Percentiles rank a stretch among this genome's conserved stretches.
Evolutionary conservation across 805 yeast genomes (phyloP).

Genomic region (Yamadazyma phyllophila): DNA sequence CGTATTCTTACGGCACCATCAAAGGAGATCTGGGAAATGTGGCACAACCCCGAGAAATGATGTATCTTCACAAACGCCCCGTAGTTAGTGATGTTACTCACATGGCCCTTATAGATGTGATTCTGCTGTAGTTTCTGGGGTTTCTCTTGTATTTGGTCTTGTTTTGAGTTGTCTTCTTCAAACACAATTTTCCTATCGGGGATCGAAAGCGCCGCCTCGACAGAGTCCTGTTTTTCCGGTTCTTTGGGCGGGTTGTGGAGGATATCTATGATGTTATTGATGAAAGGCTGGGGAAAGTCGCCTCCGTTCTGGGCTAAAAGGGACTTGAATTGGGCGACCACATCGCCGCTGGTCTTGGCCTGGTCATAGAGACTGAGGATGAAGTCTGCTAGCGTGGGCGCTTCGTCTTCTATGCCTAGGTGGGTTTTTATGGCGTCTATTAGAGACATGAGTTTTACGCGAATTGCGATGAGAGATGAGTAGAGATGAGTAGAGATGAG

Average conservation of each 20-base stretch:
- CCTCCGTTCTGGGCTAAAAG: conserved; percentile 38
- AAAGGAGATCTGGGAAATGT: conserved; percentile 63
- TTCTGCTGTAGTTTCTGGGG: conserved; percentile 21
- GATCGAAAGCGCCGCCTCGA: conserved; percentile 11
- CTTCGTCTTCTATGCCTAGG: conserved; percentile 13
- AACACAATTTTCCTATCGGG: conserved; percentile 17
- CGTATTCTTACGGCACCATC: conserved; percentile 44
- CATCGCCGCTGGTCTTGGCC: not conserved
- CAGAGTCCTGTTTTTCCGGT: conserved; percentile 7
- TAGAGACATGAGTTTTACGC: not conserved
- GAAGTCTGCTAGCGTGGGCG: conserved; percentile 10
- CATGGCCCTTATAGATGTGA: conserved; percentile 57
- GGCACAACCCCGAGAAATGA: conserved; percentile 61
- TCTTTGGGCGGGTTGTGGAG: conserved; percentile 6
- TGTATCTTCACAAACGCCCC: conserved; percentile 74
- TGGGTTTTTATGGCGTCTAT: conserved; percentile 1
- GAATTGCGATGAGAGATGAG: not conserved
- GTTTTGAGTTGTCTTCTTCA: not conserved
- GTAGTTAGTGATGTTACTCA: conserved; percentile 58
- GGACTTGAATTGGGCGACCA: conserved; percentile 2
- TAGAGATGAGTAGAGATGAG: not conserved
- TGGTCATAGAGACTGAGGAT: conserved; percentile 9
- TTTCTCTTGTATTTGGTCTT: not conserved
- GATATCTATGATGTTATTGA: conserved; percentile 20
- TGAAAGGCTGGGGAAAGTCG: conserved; percentile 35